Conservation (phyloP, 2,329 filamentous ascomycete species). For the Fusarium stilboides region DNA sequence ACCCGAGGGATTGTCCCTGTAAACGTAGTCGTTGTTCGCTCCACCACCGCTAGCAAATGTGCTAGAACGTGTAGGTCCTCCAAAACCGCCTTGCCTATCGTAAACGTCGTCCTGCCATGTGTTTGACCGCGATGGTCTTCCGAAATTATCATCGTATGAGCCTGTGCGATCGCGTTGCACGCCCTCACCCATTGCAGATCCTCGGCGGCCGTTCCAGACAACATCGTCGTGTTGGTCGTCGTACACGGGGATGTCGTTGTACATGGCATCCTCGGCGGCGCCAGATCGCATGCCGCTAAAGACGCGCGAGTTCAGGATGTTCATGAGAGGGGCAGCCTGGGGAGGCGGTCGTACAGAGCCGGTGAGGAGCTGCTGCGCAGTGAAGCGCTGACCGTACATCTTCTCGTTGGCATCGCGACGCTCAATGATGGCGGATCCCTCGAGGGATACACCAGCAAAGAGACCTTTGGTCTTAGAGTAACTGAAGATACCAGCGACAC, state of each 20-base stretch:
- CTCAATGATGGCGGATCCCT: constrained; percentile 94
- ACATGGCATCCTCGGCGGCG: constrained; percentile 76
- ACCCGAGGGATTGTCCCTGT: constrained; percentile 62
- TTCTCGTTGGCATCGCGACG: constrained; percentile 97
- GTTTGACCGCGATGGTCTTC: constrained; percentile 72
- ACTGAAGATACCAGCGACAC: constrained; percentile 92
- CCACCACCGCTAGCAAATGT: constrained; percentile 62
- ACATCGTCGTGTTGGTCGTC: constrained; percentile 86
- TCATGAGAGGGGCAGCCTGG: constrained; percentile 87
- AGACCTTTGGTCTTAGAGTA: constrained; percentile 99
- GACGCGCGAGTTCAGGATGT: constrained; percentile 84
- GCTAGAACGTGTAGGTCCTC: constrained; percentile 64
- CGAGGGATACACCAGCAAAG: constrained; percentile 94
- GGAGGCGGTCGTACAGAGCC: constrained; percentile 84
- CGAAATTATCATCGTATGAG: constrained; percentile 65
- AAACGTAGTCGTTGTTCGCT: constrained; percentile 68
- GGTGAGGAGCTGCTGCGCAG: constrained; percentile 84
- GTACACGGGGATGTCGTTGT: constrained; percentile 94
- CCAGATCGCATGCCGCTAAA: constrained; percentile 78
- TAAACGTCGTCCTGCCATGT: constrained; percentile 86
- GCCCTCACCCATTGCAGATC: constrained; percentile 79
- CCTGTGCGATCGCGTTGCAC: constrained; percentile 55
- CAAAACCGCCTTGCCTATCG: constrained; percentile 67
- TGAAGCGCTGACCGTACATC: constrained; percentile 87
- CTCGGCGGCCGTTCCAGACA: constrained; percentile 84